Evolutionary conservation across 176 grass and related monocot genomes (phyloP).

Genomic region (Puccinellia tenuiflora): DNA sequence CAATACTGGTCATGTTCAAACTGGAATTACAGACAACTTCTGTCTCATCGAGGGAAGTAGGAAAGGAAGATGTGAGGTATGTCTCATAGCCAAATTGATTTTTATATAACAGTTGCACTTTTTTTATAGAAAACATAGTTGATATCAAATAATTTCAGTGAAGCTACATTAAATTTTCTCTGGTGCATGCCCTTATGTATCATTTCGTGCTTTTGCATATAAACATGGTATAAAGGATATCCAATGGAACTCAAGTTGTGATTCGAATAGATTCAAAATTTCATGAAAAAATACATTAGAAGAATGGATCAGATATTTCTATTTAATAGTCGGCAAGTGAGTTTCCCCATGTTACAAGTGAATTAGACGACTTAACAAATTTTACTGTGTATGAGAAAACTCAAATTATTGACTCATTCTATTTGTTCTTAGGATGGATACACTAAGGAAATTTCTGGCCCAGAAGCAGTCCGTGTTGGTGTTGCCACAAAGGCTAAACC

Average conservation of each 20-base stretch:
- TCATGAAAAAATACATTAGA: neutral
- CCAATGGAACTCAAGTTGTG: neutral
- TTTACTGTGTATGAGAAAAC: neutral
- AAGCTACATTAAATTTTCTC: neutral
- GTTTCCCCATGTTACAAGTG: neutral
- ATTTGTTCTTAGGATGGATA: slow-evolving; percentile 65
- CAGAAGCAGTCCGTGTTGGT: slow-evolving; percentile 46
- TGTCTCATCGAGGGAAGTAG: slow-evolving; percentile 40
- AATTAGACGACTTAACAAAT: neutral
- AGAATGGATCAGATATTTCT: neutral
- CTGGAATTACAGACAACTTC: slow-evolving; percentile 59
- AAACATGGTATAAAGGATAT: neutral
- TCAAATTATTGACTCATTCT: neutral
- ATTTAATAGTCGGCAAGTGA: neutral
- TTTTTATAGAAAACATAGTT: neutral
- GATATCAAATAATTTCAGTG: neutral
- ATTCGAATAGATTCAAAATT: neutral
- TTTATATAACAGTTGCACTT: neutral
- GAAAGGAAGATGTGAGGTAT: slow-evolving; percentile 84
- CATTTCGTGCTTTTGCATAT: neutral
- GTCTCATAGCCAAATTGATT: neutral
- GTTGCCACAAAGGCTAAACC: slow-evolving; percentile 68
- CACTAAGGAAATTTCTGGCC: slow-evolving; percentile 65
- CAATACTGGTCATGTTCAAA: slow-evolving; percentile 92
- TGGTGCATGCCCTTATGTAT: neutral